Evolutionary conservation across 2,329 filamentous ascomycete genomes (phyloP).

Genomic region (Escovopsis sp.): DNA sequence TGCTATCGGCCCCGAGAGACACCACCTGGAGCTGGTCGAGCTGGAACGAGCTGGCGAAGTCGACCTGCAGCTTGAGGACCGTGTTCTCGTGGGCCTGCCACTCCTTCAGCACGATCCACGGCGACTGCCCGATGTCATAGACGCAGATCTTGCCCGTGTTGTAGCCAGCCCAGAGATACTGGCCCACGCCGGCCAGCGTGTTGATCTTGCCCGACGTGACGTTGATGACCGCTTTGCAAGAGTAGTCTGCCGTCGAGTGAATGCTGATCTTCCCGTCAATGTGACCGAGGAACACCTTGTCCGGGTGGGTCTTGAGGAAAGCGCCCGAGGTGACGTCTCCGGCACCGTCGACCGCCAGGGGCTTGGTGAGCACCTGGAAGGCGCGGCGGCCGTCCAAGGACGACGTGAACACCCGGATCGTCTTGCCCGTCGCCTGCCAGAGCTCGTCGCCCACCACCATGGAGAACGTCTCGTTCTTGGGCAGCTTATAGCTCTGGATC

Average conservation of each 20-base stretch:
- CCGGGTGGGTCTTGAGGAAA: slow-evolving; percentile 56
- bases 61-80: slow-evolving; percentile 61
- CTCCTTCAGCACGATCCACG: slow-evolving; percentile 86
- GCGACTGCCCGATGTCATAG: slow-evolving; percentile 69
- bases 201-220: slow-evolving; percentile 95
- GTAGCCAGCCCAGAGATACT: slow-evolving; percentile 82
- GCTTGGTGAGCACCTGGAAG: slow-evolving; percentile 61
- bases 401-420: slow-evolving; percentile 72
- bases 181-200: slow-evolving; percentile 64
- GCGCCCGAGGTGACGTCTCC: slow-evolving; percentile 83
- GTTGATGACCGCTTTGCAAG: slow-evolving; percentile 66
- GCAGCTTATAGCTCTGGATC: slow-evolving; percentile 58
- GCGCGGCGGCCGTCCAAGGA: slow-evolving; percentile 50
- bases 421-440: slow-evolving; percentile 80
- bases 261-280: slow-evolving; percentile 87
- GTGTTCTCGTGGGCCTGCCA: slow-evolving; percentile 85
- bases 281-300: slow-evolving; percentile 80
- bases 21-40: slow-evolving; percentile 73
- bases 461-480: slow-evolving; percentile 74
- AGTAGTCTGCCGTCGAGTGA: slow-evolving; percentile 66
- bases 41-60: slow-evolving; percentile 72
- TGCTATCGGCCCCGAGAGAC: slow-evolving; percentile 76
- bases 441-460: slow-evolving; percentile 72
- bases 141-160: slow-evolving; percentile 90
- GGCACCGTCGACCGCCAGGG: slow-evolving; percentile 55